Percentiles rank a stretch among this genome's conserved stretches.
Evolutionary conservation across 2,329 filamentous ascomycete species (phyloP).

Genomic region (Aspergillus brasiliensis): DNA sequence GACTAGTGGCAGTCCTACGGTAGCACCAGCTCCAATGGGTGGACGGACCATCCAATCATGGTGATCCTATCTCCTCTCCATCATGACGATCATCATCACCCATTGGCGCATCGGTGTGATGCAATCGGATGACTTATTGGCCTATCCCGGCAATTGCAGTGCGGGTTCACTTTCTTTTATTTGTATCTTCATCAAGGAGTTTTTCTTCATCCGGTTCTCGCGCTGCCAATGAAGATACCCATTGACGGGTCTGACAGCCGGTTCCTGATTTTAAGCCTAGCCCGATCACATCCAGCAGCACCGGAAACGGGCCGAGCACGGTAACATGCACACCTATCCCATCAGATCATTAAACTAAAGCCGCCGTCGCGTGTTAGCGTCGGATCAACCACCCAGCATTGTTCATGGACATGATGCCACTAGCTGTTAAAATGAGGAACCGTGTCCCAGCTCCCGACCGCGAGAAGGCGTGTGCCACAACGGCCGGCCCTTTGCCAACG

Average conservation of each 20-base stretch:
- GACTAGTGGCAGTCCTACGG: neutral
- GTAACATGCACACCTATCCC: conserved; percentile 34
- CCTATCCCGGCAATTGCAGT: neutral
- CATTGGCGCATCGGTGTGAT: neutral
- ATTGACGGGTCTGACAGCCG: neutral
- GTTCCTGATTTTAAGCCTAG: conserved; percentile 11
- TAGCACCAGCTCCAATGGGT: neutral
- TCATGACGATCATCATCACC: neutral
- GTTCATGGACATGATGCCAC: neutral
- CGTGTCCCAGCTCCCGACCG: conserved; percentile 45
- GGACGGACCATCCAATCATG: neutral
- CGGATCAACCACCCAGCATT: neutral
- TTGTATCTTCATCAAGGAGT: neutral
- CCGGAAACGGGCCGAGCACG: conserved; percentile 33
- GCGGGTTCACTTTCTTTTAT: no score
- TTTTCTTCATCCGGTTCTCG: neutral
- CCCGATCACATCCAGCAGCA: conserved; percentile 22
- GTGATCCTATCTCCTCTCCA: neutral
- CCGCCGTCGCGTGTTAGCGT: neutral
- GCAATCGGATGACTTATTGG: neutral
- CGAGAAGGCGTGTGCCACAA: conserved; percentile 54
- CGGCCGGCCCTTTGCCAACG: conserved; percentile 51
- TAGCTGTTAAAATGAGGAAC: conserved; percentile 31
- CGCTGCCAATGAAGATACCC: neutral
- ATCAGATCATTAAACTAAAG: conserved; percentile 33